Conservation (phyloP, 1,284 basidiomycete genomes). For the Ceratobasidium theobromae region DNA sequence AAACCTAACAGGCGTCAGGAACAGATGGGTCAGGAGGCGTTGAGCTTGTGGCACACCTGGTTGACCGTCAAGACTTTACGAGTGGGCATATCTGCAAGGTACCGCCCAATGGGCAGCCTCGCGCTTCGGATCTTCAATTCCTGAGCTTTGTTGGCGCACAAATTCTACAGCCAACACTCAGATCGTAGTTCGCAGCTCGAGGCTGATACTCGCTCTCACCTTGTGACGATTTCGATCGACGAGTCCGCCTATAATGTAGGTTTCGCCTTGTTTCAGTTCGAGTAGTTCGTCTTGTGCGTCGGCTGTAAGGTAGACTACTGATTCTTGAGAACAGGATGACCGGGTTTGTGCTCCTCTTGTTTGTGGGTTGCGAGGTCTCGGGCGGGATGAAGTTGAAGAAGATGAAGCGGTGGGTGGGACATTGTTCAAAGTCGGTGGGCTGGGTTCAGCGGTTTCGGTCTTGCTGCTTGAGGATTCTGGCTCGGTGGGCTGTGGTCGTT, state of each 20-base stretch:
- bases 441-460: conserved; percentile 32
- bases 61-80: conserved; percentile 96
- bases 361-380: not conserved
- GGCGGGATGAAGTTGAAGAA: conserved; percentile 31
- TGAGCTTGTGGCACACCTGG: conserved; percentile 53
- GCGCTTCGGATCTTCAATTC: conserved; percentile 77
- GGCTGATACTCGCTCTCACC: conserved; percentile 48
- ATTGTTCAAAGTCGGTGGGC: conserved; percentile 23
- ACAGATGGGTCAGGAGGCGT: conserved; percentile 1
- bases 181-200: conserved; percentile 19
- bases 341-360: conserved; percentile 14
- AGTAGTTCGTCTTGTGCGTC: conserved; percentile 86
- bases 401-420: conserved; percentile 8
- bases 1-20: conserved; percentile 49
- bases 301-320: conserved; percentile 90
- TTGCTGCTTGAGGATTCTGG: conserved; percentile 20
- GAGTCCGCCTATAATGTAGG: conserved; percentile 95
- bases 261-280: conserved; percentile 78
- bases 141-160: conserved; percentile 87
- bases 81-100: conserved; percentile 77
- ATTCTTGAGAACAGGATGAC: conserved; percentile 44
- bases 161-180: conserved; percentile 54
- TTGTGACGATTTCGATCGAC: conserved; percentile 97
- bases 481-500: conserved; percentile 6
- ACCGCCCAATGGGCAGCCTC: conserved; percentile 88